A percentile compares a stretch with the other conserved stretches of the same genome.
phyloP scores from a whole-genome alignment of 768 basidiomycete genomes.

The Cystofilobasidium capitatum region DNA sequence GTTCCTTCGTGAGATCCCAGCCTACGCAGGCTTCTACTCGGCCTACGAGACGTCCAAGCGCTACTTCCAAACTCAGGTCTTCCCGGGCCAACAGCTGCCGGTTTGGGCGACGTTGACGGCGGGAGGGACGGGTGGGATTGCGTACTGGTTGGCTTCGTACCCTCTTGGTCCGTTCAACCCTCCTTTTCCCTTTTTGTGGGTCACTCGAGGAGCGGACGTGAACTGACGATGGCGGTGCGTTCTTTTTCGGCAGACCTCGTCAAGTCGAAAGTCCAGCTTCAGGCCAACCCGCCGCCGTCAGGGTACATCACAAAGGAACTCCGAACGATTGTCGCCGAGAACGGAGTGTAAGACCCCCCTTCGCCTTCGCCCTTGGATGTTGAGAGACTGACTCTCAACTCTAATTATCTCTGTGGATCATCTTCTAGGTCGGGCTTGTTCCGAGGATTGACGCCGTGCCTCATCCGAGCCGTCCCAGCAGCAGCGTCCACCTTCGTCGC shows the following conservation, averaged over 20 bases:
- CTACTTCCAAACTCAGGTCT: constrained; percentile 50
- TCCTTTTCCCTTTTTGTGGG: neutral
- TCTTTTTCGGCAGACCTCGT: constrained; percentile 57
- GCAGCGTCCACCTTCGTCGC: constrained; percentile 33
- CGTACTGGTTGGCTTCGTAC: constrained; percentile 90
- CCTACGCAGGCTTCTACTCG: constrained; percentile 33
- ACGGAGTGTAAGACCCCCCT: constrained; percentile 54
- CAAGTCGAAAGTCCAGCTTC: constrained; percentile 80
- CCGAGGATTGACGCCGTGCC: constrained; percentile 34
- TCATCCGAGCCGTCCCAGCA: constrained; percentile 29
- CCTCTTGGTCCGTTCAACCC: constrained; percentile 53
- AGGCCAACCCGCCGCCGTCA: constrained; percentile 56
- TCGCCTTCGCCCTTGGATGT: neutral
- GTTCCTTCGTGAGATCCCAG: constrained; percentile 79
- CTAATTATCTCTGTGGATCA: constrained; percentile 41
- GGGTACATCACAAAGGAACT: constrained; percentile 69
- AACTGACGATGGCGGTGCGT: neutral
- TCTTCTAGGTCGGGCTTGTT: constrained; percentile 30
- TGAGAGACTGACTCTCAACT: constrained; percentile 63
- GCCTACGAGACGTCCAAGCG: constrained; percentile 88
- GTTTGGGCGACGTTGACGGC: constrained; percentile 73
- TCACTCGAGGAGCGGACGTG: neutral
- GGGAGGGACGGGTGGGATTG: constrained; percentile 51
- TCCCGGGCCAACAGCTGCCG: constrained; percentile 48
- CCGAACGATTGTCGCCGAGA: constrained; percentile 56